Conservation (phyloP, 106 monocot genomes). For the Allium cepa region DNA sequence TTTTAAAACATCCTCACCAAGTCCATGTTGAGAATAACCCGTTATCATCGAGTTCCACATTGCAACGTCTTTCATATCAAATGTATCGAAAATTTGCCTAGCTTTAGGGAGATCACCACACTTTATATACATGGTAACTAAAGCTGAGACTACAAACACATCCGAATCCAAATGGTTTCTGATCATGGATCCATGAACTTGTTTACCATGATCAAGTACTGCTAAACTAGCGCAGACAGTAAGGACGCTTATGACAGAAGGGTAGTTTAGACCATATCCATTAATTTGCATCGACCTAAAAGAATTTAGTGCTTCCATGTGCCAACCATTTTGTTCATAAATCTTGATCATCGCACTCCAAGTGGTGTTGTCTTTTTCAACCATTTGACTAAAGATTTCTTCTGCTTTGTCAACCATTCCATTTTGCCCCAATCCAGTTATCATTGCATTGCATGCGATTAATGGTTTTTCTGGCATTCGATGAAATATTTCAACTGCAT, state of each 20-base stretch:
- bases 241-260: conserved; percentile 52
- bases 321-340: conserved; percentile 55
- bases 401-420: conserved; percentile 41
- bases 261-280: conserved; percentile 27
- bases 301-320: conserved; percentile 35
- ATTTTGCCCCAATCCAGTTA: conserved; percentile 59
- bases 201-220: conserved; percentile 48
- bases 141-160: conserved; percentile 52
- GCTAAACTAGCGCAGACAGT: conserved; percentile 57
- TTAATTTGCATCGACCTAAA: conserved; percentile 57
- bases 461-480: conserved; percentile 36
- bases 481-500: conserved; percentile 46
- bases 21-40: conserved; percentile 74
- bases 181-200: conserved; percentile 56
- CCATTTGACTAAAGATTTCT: conserved; percentile 38
- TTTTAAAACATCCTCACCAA: conserved; percentile 48
- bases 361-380: conserved; percentile 43
- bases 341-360: conserved; percentile 76
- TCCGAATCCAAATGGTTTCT: conserved; percentile 33
- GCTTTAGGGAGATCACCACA: conserved; percentile 52
- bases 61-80: conserved; percentile 42
- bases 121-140: conserved; percentile 66
- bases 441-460: conserved; percentile 63
- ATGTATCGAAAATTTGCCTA: conserved; percentile 43
- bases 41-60: conserved; percentile 91